Evolutionary conservation across 306 rosid species (phyloP).

Genomic region (Vicia sativa): DNA sequence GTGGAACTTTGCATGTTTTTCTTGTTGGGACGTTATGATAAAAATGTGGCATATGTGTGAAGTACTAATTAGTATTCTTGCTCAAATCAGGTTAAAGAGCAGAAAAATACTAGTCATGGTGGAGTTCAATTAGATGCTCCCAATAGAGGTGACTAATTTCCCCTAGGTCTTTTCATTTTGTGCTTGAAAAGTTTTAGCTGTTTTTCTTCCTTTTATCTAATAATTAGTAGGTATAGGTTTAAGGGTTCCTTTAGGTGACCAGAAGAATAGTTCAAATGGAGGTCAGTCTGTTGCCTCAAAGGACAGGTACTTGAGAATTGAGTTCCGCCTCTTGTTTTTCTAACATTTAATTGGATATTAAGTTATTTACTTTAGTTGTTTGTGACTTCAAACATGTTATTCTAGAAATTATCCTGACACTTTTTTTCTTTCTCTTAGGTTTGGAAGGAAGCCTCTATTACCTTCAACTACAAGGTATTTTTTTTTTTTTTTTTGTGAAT

Average conservation of each 20-base stretch:
- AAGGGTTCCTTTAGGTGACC: slow-evolving; percentile 46
- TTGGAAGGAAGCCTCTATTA: slow-evolving; percentile 45
- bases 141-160: slow-evolving; percentile 51
- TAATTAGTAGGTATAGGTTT: slow-evolving; percentile 37
- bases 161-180: slow-evolving; percentile 17
- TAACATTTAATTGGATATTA: slow-evolving; percentile 16
- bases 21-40: not conserved
- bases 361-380: not conserved
- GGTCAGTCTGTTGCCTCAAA: slow-evolving; percentile 48
- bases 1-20: slow-evolving; percentile 14
- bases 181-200: slow-evolving; percentile 31
- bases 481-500: slow-evolving; percentile 35
- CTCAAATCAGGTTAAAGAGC: slow-evolving; percentile 50
- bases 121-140: slow-evolving; percentile 43
- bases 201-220: slow-evolving; percentile 22
- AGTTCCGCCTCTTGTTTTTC: slow-evolving; percentile 29
- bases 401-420: slow-evolving; percentile 9
- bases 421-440: slow-evolving; percentile 44
- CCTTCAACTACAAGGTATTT: slow-evolving; percentile 62
- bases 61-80: slow-evolving; percentile 34
- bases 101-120: slow-evolving; percentile 43
- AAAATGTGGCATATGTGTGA: not conserved
- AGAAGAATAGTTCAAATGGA: slow-evolving; percentile 45
- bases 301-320: slow-evolving; percentile 62
- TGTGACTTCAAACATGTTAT: slow-evolving; percentile 4